Evolutionary conservation across 352 stramenopile species (phyloP), one percentile per base, ranked within the genome.

Genomic region (Globisporangium solare): DNA sequence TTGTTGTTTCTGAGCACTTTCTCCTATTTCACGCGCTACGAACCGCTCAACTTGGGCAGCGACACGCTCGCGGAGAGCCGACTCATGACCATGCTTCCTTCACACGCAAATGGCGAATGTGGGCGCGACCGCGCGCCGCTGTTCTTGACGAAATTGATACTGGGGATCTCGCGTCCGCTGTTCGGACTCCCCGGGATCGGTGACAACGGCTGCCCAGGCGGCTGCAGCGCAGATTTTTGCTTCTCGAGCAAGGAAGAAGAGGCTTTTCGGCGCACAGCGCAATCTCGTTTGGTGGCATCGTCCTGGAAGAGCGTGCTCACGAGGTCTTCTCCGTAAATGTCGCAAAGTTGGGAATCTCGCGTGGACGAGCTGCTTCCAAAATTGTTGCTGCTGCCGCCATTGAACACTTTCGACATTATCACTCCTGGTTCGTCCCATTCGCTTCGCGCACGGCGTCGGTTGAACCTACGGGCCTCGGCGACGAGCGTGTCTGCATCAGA

Each of bases 251-350:
- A 41, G 24, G 45, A 12, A 15, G 54, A 42, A 22, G 51, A 6
- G 10, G 10, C 52, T 14, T 47, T 47, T 3, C 35, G 54, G 22
- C 41, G 39, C 4, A 51, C 15, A 11, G 17, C 18, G 4, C 2
- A 43, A n/a, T 43, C 39, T 15, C 12, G 13, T 43, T 43, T 47
- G 20, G 18, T 73, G 5, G 10, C 27, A 10, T 69, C 64, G 15
- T 54, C 47, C 0, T 62, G 60, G 27, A 83, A 64, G 15, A 73
- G 67, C 2, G 60, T 60, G 20, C 50, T 67, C 35, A 88, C 77
- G 13, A 92, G 71, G 40, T 90, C 79, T 10, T 82, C 58, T 11
- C 79, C 79, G 45, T 92, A 89, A 45, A 82, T 83, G 27, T 87
- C 72, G 54, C 80, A 48, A 4, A 92, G 49, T 15, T 37, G 51